Conservation (phyloP, 2,329 filamentous ascomycete genomes). For the Setomelanomma holmii region DNA sequence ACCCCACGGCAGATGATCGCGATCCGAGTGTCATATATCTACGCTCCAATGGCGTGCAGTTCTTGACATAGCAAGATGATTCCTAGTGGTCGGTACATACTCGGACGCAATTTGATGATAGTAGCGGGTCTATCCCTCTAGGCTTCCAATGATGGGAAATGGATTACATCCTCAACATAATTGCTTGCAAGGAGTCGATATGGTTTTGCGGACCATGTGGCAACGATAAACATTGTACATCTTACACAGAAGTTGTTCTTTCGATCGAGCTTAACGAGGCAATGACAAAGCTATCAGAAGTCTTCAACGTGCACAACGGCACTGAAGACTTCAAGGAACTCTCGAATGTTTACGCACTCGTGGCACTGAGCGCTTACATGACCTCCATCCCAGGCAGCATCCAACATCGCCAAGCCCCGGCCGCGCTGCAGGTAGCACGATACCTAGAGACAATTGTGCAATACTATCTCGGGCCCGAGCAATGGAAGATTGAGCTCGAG, state of each 20-base stretch:
- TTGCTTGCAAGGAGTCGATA: slow-evolving; percentile 2
- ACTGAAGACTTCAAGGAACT: background rate
- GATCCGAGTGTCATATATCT: slow-evolving; percentile 1
- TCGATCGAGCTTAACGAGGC: background rate
- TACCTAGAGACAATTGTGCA: background rate
- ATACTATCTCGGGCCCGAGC: background rate
- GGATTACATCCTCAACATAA: slow-evolving; percentile 1
- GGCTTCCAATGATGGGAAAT: background rate
- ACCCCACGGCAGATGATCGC: background rate
- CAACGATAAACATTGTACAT: background rate
- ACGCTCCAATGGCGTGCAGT: slow-evolving; percentile 3
- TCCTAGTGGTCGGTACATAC: slow-evolving; percentile 3
- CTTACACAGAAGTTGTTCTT: background rate
- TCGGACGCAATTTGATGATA: background rate
- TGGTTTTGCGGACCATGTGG: background rate
- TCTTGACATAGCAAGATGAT: background rate
- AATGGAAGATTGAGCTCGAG: slow-evolving; percentile 5
- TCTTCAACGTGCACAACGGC: background rate
- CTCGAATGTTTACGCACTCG: background rate
- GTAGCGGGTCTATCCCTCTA: background rate
- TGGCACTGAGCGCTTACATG: background rate
- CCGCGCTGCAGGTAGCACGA: background rate
- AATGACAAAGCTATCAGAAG: background rate
- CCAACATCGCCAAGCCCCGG: background rate
- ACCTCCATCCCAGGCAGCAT: slow-evolving; percentile 3